These are phyloP conservation scores for Glaciozyma antarctica DNA, from an alignment of 768 basidiomycete genomes.

Conservation along the genomic window DNA sequence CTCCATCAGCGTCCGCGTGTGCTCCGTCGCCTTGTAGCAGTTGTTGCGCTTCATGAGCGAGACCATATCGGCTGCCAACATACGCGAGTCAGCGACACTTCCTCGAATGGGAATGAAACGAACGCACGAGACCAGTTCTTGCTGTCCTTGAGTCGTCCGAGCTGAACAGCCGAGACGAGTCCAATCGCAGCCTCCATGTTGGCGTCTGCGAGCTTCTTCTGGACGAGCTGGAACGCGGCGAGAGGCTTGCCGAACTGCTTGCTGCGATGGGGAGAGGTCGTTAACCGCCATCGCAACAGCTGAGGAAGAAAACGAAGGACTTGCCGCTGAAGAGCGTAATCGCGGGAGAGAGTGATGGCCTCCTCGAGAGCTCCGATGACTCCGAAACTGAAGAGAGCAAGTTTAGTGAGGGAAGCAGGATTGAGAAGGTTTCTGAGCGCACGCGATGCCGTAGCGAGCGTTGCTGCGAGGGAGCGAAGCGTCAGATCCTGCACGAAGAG, in stretches of 20 bases:
- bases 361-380: constrained; percentile 93
- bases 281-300: too few relatives aligned
- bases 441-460: constrained; percentile 26
- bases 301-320: constrained; percentile 1
- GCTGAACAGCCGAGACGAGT: constrained; percentile 39
- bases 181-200: constrained; percentile 62
- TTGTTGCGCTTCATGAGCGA: constrained; percentile 93
- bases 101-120: too few relatives aligned
- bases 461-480: background rate
- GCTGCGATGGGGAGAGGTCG: constrained; percentile 28
- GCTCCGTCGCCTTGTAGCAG: constrained; percentile 81
- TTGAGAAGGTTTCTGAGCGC: constrained; percentile 47
- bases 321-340: constrained; percentile 72
- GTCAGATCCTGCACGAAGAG: constrained; percentile 34
- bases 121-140: constrained; percentile 49
- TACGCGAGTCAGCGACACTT: too few relatives aligned
- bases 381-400: constrained; percentile 58
- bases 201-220: constrained; percentile 93
- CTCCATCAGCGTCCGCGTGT: constrained; percentile 70
- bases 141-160: constrained; percentile 76
- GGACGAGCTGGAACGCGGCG: constrained; percentile 92
- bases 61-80: constrained; percentile 64
- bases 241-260: constrained; percentile 82
- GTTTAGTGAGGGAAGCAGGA: background rate
- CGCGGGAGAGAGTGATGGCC: constrained; percentile 64